Evolutionary conservation across 177 flowering plant species (phyloP), one percentile per base, ranked within the genome.

Genomic region (Vitis hybrid): DNA sequence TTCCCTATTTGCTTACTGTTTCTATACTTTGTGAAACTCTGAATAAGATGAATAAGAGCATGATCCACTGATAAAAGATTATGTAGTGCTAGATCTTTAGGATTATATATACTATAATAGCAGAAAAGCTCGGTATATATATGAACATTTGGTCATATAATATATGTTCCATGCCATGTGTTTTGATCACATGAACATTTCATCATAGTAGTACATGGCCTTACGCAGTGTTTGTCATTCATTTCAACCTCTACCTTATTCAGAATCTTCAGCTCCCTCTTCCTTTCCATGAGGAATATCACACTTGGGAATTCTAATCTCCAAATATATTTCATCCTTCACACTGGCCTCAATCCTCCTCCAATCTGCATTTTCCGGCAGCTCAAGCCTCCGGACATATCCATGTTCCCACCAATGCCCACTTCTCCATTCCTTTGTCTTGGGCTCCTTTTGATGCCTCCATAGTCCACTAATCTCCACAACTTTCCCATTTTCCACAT

Each of bases 381-480:
- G 74, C 78, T 94, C 97, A 31, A 94, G 80, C 75, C 94, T 80
- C 68, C 98, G 75, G 16, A 87, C 97, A 61, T 66, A 90, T 2
- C 98, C 97, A 58, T 76, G 71, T 68, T 89, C 95, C 98, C 98
- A 94, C 98, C 97, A 94, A 15, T 86, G 68, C 1, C 85, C 75
- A 58, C 80, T 79, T 77, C 84, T 86, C 98, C 98, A 92, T 61
- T 94, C 94, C 65, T 73, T 85, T 12, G 75, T 51, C 58, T 78
- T 84, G 3, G 76, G 26, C 67, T 84, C 91, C 62, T 50, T 70
- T 51, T 74, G 78, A 52, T 74, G 83, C 82, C 78, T 89, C 90
- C 86, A 85, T 39, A 76, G 85, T 60, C 90, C 95, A 75, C 90
- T 83, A 9, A 93, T 86, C 78, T 91, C 98, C 75, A 93, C 39